These are phyloP conservation scores for Chionographis japonica DNA, from an alignment of 106 monocot genomes.

Conservation along the genomic window DNA sequence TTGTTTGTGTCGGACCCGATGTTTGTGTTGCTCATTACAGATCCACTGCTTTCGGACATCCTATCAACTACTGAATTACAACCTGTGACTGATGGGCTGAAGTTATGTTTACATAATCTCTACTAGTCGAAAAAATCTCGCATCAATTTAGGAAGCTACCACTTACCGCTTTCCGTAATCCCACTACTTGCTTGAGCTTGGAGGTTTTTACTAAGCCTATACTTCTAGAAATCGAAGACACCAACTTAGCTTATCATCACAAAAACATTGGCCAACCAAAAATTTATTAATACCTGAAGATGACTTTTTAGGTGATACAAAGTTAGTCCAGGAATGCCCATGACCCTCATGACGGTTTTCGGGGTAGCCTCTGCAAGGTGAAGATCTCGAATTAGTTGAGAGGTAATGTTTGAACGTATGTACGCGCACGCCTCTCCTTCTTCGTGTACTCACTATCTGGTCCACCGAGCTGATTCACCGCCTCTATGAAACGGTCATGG, in stretches of 20 bases:
- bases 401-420: not conserved
- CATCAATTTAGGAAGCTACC: not conserved
- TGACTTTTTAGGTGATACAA: constrained; percentile 91
- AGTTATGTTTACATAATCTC: not conserved
- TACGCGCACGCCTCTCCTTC: not conserved
- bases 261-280: not conserved
- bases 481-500: constrained; percentile 65
- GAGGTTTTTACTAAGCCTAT: constrained; percentile 73
- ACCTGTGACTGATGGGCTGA: constrained; percentile 12
- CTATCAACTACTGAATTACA: constrained; percentile 19
- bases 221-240: constrained; percentile 34
- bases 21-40: constrained; percentile 15
- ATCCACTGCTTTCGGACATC: constrained; percentile 14
- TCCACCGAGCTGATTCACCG: constrained; percentile 70
- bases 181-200: constrained; percentile 46
- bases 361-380: constrained; percentile 72
- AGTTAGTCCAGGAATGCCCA: constrained; percentile 92
- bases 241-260: not conserved
- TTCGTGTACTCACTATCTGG: constrained; percentile 57
- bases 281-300: constrained; percentile 51
- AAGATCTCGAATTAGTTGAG: not conserved
- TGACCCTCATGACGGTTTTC: constrained; percentile 88
- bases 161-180: constrained; percentile 39
- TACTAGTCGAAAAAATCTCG: not conserved
- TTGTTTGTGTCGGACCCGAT: constrained; percentile 36